Conservation (phyloP, 2,329 filamentous ascomycete genomes). For the Monilinia laxa region DNA sequence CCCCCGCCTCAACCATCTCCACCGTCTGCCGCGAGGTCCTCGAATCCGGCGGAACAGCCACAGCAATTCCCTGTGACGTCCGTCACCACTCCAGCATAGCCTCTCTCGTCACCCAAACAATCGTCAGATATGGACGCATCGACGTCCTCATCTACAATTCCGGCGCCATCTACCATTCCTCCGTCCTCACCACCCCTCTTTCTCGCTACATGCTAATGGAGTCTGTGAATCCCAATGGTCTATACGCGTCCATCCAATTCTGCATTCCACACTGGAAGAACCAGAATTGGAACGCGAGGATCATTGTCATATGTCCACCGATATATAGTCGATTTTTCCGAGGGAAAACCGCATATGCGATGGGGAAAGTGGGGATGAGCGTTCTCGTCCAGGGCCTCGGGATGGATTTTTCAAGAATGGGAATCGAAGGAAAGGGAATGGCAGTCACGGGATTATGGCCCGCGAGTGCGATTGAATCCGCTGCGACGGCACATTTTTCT, state of each 20-base stretch:
- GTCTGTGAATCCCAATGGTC: conserved; percentile 69
- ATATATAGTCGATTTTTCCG: conserved; percentile 84
- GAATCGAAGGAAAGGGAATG: conserved; percentile 62
- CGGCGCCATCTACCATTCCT: conserved; percentile 82
- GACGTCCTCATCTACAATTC: conserved; percentile 81
- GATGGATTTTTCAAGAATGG: conserved; percentile 70
- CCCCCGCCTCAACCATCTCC: conserved; percentile 71
- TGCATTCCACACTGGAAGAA: conserved; percentile 63
- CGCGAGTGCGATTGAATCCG: conserved; percentile 72
- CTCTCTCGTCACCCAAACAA: conserved; percentile 55
- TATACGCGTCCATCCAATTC: conserved; percentile 72
- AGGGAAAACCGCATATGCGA: conserved; percentile 82
- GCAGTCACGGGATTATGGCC: conserved; percentile 83
- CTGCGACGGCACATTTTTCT: conserved; percentile 55
- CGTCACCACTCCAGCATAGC: conserved; percentile 60
- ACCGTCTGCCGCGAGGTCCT: conserved; percentile 75
- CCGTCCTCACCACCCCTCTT: conserved; percentile 68
- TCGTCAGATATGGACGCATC: conserved; percentile 47
- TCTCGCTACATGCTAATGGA: conserved; percentile 81
- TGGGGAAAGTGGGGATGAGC: conserved; percentile 78
- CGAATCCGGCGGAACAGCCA: conserved; percentile 60
- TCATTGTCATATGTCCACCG: conserved; percentile 78
- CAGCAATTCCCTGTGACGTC: conserved; percentile 69
- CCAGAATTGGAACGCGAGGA: conserved; percentile 56
- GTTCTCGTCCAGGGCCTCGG: conserved; percentile 78